Evolutionary conservation across 2,329 filamentous ascomycete genomes (phyloP).

Genomic region (Cladosporium phlei): DNA sequence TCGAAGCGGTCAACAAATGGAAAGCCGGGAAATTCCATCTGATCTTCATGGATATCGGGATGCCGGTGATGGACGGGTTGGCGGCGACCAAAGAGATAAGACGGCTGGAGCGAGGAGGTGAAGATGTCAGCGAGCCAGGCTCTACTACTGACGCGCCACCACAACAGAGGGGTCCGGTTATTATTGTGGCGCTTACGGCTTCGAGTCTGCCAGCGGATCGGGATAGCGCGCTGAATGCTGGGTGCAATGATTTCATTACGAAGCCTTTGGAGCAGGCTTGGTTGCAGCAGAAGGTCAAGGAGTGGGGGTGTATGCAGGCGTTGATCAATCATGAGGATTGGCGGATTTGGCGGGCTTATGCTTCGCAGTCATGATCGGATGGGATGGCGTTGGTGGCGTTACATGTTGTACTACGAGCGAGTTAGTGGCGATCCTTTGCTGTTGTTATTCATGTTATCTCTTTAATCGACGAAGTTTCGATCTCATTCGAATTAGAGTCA

Average conservation of each 20-base stretch:
- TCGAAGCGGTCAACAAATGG: conserved; percentile 16
- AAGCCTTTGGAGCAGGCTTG: conserved; percentile 96
- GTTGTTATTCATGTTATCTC: no score
- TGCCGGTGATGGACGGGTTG: conserved; percentile 33
- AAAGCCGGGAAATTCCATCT: conserved; percentile 35
- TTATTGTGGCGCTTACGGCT: conserved; percentile 88
- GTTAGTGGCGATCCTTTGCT: no score
- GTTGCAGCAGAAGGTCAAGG: conserved; percentile 89
- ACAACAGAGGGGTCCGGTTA: conserved; percentile 86
- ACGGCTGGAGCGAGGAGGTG: conserved; percentile 22
- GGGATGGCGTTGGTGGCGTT: no score
- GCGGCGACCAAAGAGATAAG: conserved; percentile 28
- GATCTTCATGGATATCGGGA: conserved; percentile 45
- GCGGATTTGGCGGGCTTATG: conserved; percentile 76
- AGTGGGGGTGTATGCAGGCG: conserved; percentile 98
- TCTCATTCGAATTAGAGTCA: no score
- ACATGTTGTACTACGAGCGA: no score
- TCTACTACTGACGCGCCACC: conserved; percentile 56
- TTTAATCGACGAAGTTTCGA: no score
- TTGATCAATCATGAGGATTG: conserved; percentile 93
- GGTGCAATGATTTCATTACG: conserved; percentile 91
- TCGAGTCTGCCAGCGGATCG: conserved; percentile 86
- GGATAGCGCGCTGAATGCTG: conserved; percentile 83
- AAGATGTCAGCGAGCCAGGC: conserved; percentile 59
- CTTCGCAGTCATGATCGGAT: no score